Conservation (phyloP, 2,329 filamentous ascomycete species). For the Xylaria sp. region DNA sequence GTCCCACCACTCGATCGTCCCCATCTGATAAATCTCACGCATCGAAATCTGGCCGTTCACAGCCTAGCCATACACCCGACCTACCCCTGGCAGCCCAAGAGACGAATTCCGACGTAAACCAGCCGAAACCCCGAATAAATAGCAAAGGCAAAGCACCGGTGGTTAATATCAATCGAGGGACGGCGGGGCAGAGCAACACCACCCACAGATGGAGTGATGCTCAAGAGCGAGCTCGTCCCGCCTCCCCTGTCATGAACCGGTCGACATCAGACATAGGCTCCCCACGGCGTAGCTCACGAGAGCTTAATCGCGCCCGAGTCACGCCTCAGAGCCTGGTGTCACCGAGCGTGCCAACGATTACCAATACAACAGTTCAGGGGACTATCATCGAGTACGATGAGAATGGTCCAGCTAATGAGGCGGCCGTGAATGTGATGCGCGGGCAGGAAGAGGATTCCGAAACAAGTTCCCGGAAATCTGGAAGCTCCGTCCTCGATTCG, state of each 20-base stretch:
- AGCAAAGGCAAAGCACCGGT: conserved; percentile 4
- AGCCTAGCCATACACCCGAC: conserved; percentile 3
- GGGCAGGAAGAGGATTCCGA: conserved; percentile 21
- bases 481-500: conserved; percentile 40
- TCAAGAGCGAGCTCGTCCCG: conserved; percentile 19
- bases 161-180: conserved; percentile 3
- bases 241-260: conserved; percentile 35
- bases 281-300: conserved; percentile 26
- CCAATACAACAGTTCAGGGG: conserved; percentile 46
- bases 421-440: conserved; percentile 20
- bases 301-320: conserved; percentile 33
- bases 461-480: conserved; percentile 19
- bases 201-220: conserved; percentile 19
- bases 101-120: background rate
- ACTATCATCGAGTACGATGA: conserved; percentile 47
- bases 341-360: conserved; percentile 43
- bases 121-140: conserved; percentile 2
- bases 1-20: conserved; percentile 36
- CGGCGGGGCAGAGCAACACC: conserved; percentile 6
- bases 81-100: conserved; percentile 2
- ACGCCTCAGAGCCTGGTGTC: conserved; percentile 36
- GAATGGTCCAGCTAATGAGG: conserved; percentile 31
- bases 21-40: conserved; percentile 12
- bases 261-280: conserved; percentile 34
- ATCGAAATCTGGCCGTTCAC: conserved; percentile 11